phyloP scores from a whole-genome alignment of 345 rosid genomes.

The Microthlaspi erraticum region DNA sequence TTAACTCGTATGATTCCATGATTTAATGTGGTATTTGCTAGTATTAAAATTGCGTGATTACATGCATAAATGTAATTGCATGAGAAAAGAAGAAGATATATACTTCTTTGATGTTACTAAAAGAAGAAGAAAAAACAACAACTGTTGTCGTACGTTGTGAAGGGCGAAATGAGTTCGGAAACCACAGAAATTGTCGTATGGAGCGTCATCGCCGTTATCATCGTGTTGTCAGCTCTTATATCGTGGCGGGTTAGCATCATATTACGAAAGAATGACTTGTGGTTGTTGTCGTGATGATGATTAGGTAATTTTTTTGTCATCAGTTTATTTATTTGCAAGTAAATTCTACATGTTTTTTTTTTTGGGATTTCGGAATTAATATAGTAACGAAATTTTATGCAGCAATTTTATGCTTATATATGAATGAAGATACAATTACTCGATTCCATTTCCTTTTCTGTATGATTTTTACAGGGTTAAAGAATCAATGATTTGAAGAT shows the following conservation, averaged over 20 bases:
- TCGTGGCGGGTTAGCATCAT: conserved; percentile 9
- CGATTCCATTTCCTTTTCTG: no score
- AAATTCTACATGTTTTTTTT: no score
- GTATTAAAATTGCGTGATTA: neutral
- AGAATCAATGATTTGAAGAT: no score
- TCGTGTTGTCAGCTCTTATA: conserved; percentile 10
- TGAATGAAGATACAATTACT: no score
- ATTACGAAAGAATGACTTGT: neutral
- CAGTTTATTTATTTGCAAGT: no score
- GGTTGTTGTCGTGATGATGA: neutral
- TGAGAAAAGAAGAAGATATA: neutral
- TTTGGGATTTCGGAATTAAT: no score
- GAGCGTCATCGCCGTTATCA: neutral
- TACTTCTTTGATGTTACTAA: neutral
- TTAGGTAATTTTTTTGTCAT: no score
- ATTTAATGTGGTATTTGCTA: neutral
- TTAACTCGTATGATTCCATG: conserved; percentile 1
- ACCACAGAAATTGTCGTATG: conserved; percentile 3
- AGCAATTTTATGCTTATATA: no score
- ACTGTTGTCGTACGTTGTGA: neutral
- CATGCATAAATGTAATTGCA: conserved; percentile 5
- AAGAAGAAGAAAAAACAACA: neutral
- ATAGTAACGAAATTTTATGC: no score
- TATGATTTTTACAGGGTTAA: no score
- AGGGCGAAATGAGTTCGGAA: conserved; percentile 17